These are phyloP conservation scores for Jacaranda copaia DNA, from an alignment of 257 asterid species.

Conservation along the genomic window DNA sequence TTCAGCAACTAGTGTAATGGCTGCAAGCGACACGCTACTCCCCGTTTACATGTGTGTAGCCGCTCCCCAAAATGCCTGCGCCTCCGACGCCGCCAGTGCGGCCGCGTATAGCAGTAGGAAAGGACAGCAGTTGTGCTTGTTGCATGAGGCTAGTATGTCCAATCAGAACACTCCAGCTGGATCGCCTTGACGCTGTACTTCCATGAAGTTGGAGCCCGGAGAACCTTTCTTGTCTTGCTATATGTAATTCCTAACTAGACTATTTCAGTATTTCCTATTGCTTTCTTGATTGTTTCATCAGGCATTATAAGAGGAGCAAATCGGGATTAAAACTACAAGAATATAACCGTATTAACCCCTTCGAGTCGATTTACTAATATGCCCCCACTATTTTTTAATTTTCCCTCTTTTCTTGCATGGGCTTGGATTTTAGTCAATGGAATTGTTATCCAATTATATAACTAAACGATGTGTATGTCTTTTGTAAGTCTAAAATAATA, in stretches of 20 bases:
- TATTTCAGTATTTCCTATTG: background rate
- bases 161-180: constrained; percentile 45
- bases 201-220: background rate
- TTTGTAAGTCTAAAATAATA: no score
- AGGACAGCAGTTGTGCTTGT: constrained; percentile 35
- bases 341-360: no score
- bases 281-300: background rate
- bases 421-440: no score
- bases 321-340: background rate
- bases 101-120: constrained; percentile 15
- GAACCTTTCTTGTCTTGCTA: background rate
- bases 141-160: constrained; percentile 37
- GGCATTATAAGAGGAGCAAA: background rate
- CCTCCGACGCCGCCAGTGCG: constrained; percentile 32
- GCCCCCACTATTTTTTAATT: no score
- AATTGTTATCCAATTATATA: no score
- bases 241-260: background rate
- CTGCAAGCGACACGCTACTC: constrained; percentile 39
- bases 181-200: constrained; percentile 29
- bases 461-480: no score
- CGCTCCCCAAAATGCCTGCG: constrained; percentile 17
- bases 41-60: constrained; percentile 43
- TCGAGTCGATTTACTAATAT: no score
- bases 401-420: no score
- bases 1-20: constrained; percentile 25